phyloP scores from a whole-genome alignment of 2,329 filamentous ascomycete species.

The Emergomyces orientalis region DNA sequence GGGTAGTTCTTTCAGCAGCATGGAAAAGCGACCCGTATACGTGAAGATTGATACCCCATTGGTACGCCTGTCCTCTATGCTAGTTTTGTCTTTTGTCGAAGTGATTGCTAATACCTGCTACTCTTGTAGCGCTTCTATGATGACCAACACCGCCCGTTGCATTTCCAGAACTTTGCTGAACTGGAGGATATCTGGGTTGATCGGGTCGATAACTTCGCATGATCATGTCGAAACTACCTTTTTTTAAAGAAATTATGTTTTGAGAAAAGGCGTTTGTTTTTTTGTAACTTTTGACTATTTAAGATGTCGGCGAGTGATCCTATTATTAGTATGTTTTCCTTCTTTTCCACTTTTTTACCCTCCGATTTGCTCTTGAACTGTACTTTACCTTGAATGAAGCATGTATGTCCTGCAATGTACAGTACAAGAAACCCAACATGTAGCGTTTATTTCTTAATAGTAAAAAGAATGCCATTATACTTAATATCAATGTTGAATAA shows the following conservation, averaged over 20 bases:
- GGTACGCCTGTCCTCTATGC: constrained; percentile 12
- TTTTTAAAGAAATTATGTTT: not conserved
- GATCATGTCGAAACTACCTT: constrained; percentile 25
- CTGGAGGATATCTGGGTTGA: constrained; percentile 96
- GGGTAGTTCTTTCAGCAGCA: constrained; percentile 73
- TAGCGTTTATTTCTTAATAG: not conserved
- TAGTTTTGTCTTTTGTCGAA: not conserved
- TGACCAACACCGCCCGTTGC: constrained; percentile 79
- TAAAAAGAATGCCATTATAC: not conserved
- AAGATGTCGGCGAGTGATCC: constrained; percentile 1
- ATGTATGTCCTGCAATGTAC: not conserved
- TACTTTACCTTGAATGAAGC: not conserved
- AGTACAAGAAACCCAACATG: not conserved
- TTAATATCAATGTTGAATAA: not conserved
- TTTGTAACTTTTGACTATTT: constrained; percentile 13
- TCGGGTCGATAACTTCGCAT: constrained; percentile 85
- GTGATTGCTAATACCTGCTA: constrained; percentile 10
- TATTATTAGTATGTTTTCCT: constrained; percentile 12
- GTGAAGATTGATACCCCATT: constrained; percentile 89
- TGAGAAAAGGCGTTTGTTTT: constrained; percentile 18
- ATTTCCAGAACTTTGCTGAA: constrained; percentile 97
- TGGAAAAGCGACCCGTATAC: constrained; percentile 84
- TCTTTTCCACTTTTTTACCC: constrained; percentile 9
- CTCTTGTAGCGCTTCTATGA: constrained; percentile 64
- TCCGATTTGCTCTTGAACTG: not conserved